A percentile compares a stretch with the other conserved stretches of the same genome.
phyloP scores from a whole-genome alignment of 2,329 filamentous ascomycete species.

The Dendrostoma leiphaemia region DNA sequence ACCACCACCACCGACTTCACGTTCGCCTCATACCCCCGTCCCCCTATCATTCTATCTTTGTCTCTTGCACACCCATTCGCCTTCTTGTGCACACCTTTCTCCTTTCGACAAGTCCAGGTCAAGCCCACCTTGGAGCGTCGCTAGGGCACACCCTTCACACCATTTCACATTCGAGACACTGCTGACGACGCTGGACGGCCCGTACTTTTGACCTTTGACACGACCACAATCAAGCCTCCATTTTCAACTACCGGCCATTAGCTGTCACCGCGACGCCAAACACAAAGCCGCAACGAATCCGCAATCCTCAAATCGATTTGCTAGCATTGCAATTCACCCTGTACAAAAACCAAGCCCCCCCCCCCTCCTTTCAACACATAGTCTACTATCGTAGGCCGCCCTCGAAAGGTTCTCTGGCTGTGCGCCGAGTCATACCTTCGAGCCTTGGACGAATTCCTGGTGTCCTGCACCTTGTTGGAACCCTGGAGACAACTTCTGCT shows the following conservation, averaged over 20 bases:
- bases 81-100: conserved; percentile 4
- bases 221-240: neutral
- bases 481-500: neutral
- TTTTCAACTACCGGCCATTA: conserved; percentile 2
- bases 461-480: neutral
- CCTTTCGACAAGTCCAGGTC: conserved; percentile 13
- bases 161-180: conserved; percentile 1
- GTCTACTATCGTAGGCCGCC: no score
- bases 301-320: conserved; percentile 1
- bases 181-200: conserved; percentile 17
- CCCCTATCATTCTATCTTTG: neutral
- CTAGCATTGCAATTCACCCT: neutral
- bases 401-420: no score
- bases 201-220: conserved; percentile 6
- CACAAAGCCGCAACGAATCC: neutral
- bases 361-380: no score
- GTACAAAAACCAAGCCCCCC: no score
- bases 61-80: neutral
- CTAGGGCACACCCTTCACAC: conserved; percentile 8
- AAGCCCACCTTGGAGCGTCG: conserved; percentile 5
- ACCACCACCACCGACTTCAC: neutral
- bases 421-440: conserved; percentile 1
- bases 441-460: neutral
- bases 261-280: conserved; percentile 8
- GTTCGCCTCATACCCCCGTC: conserved; percentile 9